These are phyloP conservation scores for Graphiopsis chlorocephala DNA, from an alignment of 2,329 filamentous ascomycete genomes.

Conservation along the genomic window DNA sequence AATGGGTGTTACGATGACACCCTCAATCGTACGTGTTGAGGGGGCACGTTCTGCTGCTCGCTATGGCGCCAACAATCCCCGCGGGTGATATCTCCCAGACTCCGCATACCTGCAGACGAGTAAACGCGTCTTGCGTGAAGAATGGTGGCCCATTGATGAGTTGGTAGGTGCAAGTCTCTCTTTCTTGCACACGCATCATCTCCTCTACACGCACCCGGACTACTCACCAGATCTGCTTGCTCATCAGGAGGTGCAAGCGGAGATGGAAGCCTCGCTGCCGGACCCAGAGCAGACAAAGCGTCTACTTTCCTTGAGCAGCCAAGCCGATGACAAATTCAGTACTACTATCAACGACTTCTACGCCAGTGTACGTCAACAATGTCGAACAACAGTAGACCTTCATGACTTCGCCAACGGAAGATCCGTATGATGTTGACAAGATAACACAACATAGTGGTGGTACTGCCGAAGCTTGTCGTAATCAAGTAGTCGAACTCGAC, in stretches of 20 bases:
- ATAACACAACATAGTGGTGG: no score
- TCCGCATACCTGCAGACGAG: not conserved
- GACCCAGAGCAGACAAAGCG: not conserved
- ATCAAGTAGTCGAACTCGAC: no score
- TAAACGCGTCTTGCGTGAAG: not conserved
- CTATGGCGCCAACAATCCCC: not conserved
- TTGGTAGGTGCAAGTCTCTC: not conserved
- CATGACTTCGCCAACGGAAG: not conserved
- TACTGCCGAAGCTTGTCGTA: no score
- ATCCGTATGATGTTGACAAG: no score
- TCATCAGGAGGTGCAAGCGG: not conserved
- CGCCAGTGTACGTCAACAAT: not conserved
- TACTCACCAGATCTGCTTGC: not conserved
- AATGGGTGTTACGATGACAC: not conserved
- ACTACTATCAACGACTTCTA: not conserved
- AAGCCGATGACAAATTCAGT: not conserved
- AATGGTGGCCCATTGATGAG: not conserved
- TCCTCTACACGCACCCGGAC: not conserved
- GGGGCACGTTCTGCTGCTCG: not conserved
- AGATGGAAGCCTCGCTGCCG: not conserved
- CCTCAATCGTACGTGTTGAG: not conserved
- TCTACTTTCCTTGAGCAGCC: not conserved
- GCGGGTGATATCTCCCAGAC: not conserved
- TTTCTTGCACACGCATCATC: not conserved
- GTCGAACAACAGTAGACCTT: not conserved